Conservation (phyloP, 331 rosid species). For the Pyracantha coccinea region DNA sequence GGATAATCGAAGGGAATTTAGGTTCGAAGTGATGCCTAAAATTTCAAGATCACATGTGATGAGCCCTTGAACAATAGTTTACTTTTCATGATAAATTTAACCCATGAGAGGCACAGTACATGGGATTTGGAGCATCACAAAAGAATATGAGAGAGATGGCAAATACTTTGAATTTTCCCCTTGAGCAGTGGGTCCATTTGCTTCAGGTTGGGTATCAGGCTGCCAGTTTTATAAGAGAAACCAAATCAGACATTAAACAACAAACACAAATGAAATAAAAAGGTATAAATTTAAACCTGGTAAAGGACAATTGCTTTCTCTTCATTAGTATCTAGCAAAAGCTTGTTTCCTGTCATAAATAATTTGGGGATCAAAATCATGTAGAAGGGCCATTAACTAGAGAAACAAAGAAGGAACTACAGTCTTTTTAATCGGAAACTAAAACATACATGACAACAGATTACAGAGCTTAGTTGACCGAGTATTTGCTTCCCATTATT, state of each 20-base stretch:
- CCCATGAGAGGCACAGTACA: background rate
- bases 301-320: constrained; percentile 91
- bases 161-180: constrained; percentile 85
- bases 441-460: background rate
- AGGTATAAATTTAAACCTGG: constrained; percentile 38
- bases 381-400: background rate
- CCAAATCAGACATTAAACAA: constrained; percentile 3
- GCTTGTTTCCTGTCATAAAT: constrained; percentile 47
- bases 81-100: background rate
- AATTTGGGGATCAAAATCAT: constrained; percentile 16
- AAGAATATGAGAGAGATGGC: background rate
- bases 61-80: background rate
- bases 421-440: background rate
- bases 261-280: background rate
- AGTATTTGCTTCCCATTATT: background rate
- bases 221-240: constrained; percentile 30
- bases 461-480: background rate
- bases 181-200: constrained; percentile 49
- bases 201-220: constrained; percentile 71
- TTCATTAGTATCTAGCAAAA: constrained; percentile 50
- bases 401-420: background rate
- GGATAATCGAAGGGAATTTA: background rate
- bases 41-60: background rate
- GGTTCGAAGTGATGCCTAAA: background rate
- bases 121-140: background rate